Evolutionary conservation across 306 rosid genomes (phyloP).

Genomic region (Begonia fuchsioides): DNA sequence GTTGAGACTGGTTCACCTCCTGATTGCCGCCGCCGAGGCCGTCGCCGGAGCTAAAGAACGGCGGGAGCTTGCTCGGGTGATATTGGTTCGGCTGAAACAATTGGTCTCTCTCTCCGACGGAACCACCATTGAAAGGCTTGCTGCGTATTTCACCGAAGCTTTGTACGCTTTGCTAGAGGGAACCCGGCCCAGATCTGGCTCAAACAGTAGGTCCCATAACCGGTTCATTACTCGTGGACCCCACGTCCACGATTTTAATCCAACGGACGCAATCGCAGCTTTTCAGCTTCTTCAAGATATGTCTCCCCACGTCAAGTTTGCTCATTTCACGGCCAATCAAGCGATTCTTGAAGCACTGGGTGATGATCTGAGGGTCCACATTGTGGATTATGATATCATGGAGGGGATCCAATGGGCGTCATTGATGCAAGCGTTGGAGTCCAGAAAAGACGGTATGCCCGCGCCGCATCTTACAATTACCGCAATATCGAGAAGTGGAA

Average conservation of each 20-base stretch:
- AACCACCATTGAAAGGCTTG: slow-evolving; percentile 69
- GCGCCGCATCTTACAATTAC: slow-evolving; percentile 69
- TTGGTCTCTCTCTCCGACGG: slow-evolving; percentile 50
- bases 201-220: slow-evolving; percentile 12
- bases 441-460: slow-evolving; percentile 30
- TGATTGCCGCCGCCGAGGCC: slow-evolving; percentile 82
- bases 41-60: slow-evolving; percentile 31
- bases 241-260: slow-evolving; percentile 16
- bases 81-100: slow-evolving; percentile 96
- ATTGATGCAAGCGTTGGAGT: slow-evolving; percentile 50
- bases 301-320: slow-evolving; percentile 75
- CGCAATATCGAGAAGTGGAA: slow-evolving; percentile 41
- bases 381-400: slow-evolving; percentile 73
- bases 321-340: slow-evolving; percentile 89
- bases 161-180: slow-evolving; percentile 53
- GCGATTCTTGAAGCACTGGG: slow-evolving; percentile 62
- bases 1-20: slow-evolving; percentile 52
- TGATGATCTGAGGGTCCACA: slow-evolving; percentile 58
- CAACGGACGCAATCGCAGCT: slow-evolving; percentile 43
- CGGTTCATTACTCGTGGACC: background rate
- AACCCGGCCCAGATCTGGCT: slow-evolving; percentile 14
- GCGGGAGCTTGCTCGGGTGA: slow-evolving; percentile 82
- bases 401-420: slow-evolving; percentile 97
- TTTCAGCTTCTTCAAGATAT: slow-evolving; percentile 85
- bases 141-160: slow-evolving; percentile 66